phyloP scores from a whole-genome alignment of 2,329 filamentous ascomycete genomes.

The Penicillium sumatraense region DNA sequence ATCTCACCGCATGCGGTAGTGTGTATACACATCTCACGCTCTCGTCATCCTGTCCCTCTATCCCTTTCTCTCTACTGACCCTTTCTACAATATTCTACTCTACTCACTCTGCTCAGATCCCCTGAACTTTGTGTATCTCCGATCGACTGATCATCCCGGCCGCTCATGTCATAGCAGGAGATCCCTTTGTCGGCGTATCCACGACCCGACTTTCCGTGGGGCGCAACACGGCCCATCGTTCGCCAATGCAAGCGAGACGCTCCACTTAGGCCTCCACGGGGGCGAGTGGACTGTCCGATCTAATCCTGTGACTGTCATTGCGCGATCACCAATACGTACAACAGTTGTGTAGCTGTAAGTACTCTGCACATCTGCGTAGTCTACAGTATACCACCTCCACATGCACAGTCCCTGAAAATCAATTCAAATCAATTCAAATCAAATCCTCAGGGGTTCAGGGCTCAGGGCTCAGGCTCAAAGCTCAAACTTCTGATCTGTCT shows the following conservation, averaged over 20 bases:
- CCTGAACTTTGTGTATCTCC: background rate
- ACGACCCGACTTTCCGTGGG: background rate
- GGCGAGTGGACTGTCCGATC: background rate
- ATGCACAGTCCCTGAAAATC: background rate
- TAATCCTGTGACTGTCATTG: background rate
- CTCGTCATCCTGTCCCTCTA: too few relatives aligned
- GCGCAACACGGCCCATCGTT: conserved; percentile 7
- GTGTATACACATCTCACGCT: too few relatives aligned
- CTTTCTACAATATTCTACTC: too few relatives aligned
- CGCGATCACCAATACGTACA: background rate
- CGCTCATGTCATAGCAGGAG: conserved; percentile 20
- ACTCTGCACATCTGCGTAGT: background rate
- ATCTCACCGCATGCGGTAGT: background rate
- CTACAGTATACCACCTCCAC: background rate
- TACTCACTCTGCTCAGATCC: background rate
- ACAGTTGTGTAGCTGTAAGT: background rate
- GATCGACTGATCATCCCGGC: conserved; percentile 17
- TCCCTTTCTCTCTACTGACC: background rate
- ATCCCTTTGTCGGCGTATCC: background rate
- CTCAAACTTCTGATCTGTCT: too few relatives aligned
- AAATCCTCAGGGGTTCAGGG: background rate
- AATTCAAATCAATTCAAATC: background rate
- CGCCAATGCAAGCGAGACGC: conserved; percentile 10
- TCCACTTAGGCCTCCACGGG: background rate
- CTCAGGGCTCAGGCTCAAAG: too few relatives aligned